Conservation (phyloP, 1,284 basidiomycete species). For the Apiotrichum gamsii region DNA sequence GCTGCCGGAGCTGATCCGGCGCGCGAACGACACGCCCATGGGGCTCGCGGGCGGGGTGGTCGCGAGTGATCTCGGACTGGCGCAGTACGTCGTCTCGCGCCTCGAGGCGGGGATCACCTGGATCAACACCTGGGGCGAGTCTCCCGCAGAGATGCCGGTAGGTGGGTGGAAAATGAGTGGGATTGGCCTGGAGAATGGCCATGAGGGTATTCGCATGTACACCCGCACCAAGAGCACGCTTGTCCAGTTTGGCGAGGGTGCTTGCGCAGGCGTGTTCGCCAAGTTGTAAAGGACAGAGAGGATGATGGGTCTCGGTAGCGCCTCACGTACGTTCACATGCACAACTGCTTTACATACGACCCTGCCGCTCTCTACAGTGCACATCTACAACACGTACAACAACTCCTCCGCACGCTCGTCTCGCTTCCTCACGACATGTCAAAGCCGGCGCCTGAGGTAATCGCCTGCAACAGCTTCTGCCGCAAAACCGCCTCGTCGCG, state of each 20-base stretch:
- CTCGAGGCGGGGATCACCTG: slow-evolving; percentile 73
- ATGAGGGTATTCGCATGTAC: slow-evolving; percentile 18
- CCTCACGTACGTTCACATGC: too few species aligned
- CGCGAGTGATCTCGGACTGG: slow-evolving; percentile 75
- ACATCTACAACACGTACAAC: background rate
- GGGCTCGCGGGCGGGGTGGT: slow-evolving; percentile 83
- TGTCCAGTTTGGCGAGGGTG: slow-evolving; percentile 7
- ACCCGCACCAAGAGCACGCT: slow-evolving; percentile 16
- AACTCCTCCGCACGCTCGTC: background rate
- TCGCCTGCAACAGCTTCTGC: slow-evolving; percentile 78
- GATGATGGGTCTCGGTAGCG: too few species aligned
- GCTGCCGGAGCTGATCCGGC: slow-evolving; percentile 50
- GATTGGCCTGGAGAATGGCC: slow-evolving; percentile 17
- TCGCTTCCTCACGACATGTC: slow-evolving; percentile 65
- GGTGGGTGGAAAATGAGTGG: slow-evolving; percentile 21
- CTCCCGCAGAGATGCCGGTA: slow-evolving; percentile 18
- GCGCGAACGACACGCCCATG: slow-evolving; percentile 79
- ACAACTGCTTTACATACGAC: too few species aligned
- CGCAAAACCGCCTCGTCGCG: slow-evolving; percentile 57
- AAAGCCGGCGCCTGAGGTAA: slow-evolving; percentile 77
- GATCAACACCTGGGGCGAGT: slow-evolving; percentile 22
- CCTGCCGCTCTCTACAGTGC: too few species aligned
- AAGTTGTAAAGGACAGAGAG: too few species aligned
- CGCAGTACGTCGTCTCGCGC: slow-evolving; percentile 70
- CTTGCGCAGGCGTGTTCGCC: slow-evolving; percentile 13